Evolutionary conservation across 768 basidiomycete species (phyloP), one percentile per base, ranked within the genome.

Genomic region (Epithele typhae): DNA sequence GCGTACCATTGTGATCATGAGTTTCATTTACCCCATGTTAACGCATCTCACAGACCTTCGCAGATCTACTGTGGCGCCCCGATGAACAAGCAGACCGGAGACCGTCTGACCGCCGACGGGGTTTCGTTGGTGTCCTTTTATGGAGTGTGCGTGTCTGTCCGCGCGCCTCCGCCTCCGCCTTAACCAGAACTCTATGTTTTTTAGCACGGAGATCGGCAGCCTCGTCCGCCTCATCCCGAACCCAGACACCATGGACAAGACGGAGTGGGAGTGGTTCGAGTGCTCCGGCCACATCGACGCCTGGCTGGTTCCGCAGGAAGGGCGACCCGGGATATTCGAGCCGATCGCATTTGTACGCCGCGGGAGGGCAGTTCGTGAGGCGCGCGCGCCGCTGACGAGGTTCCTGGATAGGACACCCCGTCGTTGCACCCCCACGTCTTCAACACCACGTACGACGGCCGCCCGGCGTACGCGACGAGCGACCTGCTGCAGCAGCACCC

Each of bases 41-140:
- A 40, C 23, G 4, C 15, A 5, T 15, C 23, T 9, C 30, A 9
- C 15, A 32, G 10, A n/a, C n/a, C n/a, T n/a, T 1, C n/a, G n/a
- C 21, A 74, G 73, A 6, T 54, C 0, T 73, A 56, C 37, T 68
- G 64, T 10, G 72, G 73, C n/a, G 72, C 69, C 0, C 65, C 71
- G 8, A 39, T 75, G 4, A 62, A 67, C 11, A 52, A 64, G 43
- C 59, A 56, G 3, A 51, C 62, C 1, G 73, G 71, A 0, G 65
- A 74, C n/a, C 40, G 40, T 14, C 33, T 74, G 18, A 54, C 55
- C 4, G 49, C 56, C 15, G 53, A 62, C n/a, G 71, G 71, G 0
- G 66, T 73, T 3, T 47, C 53, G 3, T 37, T 74, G 1, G 37
- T 49, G 6, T 59, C 56, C 3, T 49, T 65, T 19, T 76, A 70